These are phyloP conservation scores for Bacterosira constricta DNA, from an alignment of 108 stramenopile genomes.

Conservation along the genomic window DNA sequence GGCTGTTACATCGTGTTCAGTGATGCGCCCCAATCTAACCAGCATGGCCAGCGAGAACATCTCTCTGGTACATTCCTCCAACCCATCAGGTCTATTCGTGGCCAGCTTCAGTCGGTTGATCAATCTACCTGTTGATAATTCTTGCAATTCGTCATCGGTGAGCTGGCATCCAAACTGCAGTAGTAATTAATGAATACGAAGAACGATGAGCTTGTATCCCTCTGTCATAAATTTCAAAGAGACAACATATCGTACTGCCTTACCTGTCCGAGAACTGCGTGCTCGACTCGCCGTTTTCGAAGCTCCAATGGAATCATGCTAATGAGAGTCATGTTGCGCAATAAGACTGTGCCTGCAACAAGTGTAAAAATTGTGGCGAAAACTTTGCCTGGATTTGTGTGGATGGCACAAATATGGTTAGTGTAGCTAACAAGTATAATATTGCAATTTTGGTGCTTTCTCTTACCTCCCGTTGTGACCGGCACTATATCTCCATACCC, in stretches of 20 bases:
- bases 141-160: conserved; percentile 80
- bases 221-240: background rate
- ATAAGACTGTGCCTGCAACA: conserved; percentile 79
- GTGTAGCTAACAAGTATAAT: background rate
- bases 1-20: conserved; percentile 77
- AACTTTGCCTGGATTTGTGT: conserved; percentile 19
- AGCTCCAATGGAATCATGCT: conserved; percentile 91
- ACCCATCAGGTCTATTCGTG: conserved; percentile 63
- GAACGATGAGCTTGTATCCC: background rate
- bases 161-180: conserved; percentile 77
- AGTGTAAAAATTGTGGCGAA: conserved; percentile 53
- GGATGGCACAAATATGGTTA: background rate
- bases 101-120: conserved; percentile 77
- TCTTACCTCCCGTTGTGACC: conserved; percentile 66
- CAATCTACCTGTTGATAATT: conserved; percentile 86
- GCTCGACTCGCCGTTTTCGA: conserved; percentile 81
- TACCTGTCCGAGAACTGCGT: conserved; percentile 67
- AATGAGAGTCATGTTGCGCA: conserved; percentile 90
- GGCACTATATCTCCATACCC: conserved; percentile 89
- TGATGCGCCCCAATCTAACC: conserved; percentile 85
- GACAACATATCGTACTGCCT: background rate
- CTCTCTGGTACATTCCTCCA: conserved; percentile 88
- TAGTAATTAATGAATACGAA: conserved; percentile 6
- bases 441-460: background rate
- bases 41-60: conserved; percentile 93